Percentiles rank a stretch among this genome's conserved stretches.
These are phyloP conservation scores for Candida xyloterini DNA, from an alignment of 805 yeast genomes.

Conservation along the genomic window DNA sequence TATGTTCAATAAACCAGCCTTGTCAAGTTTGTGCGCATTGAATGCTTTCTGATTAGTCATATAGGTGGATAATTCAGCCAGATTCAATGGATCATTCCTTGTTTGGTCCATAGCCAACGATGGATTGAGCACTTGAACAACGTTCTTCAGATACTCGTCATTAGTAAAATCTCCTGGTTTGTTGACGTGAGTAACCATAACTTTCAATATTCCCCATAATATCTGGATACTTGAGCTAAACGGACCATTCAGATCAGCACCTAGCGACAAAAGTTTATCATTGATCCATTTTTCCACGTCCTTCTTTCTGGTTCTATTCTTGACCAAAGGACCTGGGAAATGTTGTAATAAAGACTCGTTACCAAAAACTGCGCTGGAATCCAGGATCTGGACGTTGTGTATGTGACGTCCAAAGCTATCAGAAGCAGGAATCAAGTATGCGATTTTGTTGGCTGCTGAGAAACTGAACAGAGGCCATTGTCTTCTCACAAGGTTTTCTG, in stretches of 20 bases:
- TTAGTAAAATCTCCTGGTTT: conserved; percentile 29
- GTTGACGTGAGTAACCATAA: conserved; percentile 23
- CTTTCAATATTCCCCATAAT: conserved; percentile 28
- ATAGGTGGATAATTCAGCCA: conserved; percentile 17
- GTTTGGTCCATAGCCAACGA: conserved; percentile 24
- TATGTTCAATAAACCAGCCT: conserved; percentile 27
- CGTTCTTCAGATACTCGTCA: conserved; percentile 30
- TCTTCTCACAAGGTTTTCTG: conserved; percentile 51
- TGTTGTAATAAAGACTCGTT: conserved; percentile 49
- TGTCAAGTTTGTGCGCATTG: conserved; percentile 28
- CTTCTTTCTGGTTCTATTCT: conserved; percentile 55
- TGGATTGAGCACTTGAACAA: conserved; percentile 43
- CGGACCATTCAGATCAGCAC: conserved; percentile 19
- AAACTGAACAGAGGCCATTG: conserved; percentile 80
- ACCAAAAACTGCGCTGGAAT: conserved; percentile 31
- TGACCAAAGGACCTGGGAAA: conserved; percentile 69
- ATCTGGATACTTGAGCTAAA: conserved; percentile 20
- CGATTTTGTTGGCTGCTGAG: conserved; percentile 46
- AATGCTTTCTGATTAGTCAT: conserved; percentile 14
- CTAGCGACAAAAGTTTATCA: conserved; percentile 28
- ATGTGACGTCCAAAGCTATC: conserved; percentile 34
- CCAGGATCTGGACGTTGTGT: conserved; percentile 37
- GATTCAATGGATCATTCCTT: conserved; percentile 16
- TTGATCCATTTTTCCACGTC: conserved; percentile 71
- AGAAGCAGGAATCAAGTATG: conserved; percentile 43